Evolutionary conservation across 305 asterid genomes (phyloP).

Genomic region (Ilex paraguariensis): DNA sequence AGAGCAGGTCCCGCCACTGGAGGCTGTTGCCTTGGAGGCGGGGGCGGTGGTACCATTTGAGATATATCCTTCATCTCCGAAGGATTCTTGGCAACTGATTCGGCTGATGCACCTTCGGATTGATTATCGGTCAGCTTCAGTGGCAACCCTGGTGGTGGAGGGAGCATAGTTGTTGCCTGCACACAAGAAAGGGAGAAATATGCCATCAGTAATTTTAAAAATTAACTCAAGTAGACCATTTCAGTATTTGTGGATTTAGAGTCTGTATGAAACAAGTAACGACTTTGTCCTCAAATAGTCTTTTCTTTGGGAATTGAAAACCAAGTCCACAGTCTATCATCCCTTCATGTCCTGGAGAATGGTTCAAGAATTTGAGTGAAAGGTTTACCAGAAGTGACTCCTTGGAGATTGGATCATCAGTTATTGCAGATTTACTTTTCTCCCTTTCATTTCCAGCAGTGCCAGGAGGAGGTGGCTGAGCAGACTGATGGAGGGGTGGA

Average conservation of each 20-base stretch:
- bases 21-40: conserved; percentile 73
- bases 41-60: conserved; percentile 60
- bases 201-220: neutral
- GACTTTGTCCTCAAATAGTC: no score
- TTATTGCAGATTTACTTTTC: conserved; percentile 27
- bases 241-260: no score
- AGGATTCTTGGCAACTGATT: conserved; percentile 44
- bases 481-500: conserved; percentile 42
- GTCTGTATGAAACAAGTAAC: neutral
- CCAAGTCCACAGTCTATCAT: conserved; percentile 2
- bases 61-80: conserved; percentile 46
- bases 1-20: conserved; percentile 51
- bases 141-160: conserved; percentile 56
- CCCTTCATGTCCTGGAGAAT: conserved; percentile 12
- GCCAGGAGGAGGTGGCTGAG: conserved; percentile 76
- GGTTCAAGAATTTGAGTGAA: conserved; percentile 1
- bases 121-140: conserved; percentile 28
- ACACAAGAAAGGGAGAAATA: conserved; percentile 2
- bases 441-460: conserved; percentile 46
- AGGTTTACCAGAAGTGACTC: conserved; percentile 54
- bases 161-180: conserved; percentile 51
- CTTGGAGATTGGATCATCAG: conserved; percentile 46
- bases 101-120: conserved; percentile 48
- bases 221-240: neutral
- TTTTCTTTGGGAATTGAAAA: neutral